Percentiles rank a stretch among this genome's conserved stretches.
phyloP scores from a whole-genome alignment of 1,284 basidiomycete genomes.

The Kalmanozyma brasiliensis region DNA sequence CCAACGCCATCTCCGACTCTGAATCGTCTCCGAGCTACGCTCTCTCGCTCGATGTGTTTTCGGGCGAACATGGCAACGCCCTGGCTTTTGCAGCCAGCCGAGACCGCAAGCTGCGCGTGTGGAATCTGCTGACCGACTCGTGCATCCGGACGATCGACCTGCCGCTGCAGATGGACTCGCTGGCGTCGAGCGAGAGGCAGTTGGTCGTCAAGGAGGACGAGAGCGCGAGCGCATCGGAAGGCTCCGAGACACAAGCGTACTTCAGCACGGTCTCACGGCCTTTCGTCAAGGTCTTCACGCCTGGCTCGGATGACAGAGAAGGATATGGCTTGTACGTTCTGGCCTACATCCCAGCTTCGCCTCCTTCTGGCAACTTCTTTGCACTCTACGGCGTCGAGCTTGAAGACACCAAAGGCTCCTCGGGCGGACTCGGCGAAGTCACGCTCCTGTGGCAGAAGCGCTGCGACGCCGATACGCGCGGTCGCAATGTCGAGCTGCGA shows the following conservation, averaged over 20 bases:
- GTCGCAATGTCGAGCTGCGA: conserved; percentile 58
- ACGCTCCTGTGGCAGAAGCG: conserved; percentile 58
- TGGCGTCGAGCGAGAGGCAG: conserved; percentile 24
- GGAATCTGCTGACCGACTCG: conserved; percentile 61
- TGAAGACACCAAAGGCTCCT: conserved; percentile 50
- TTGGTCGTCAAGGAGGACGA: conserved; percentile 34
- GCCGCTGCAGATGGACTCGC: conserved; percentile 36
- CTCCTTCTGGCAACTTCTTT: conserved; percentile 55
- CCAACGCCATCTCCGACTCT: conserved; percentile 33
- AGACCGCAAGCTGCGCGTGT: conserved; percentile 63
- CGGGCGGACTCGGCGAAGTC: conserved; percentile 57
- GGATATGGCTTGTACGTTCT: conserved; percentile 52
- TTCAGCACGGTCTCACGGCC: conserved; percentile 45
- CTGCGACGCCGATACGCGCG: conserved; percentile 53
- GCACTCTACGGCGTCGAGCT: conserved; percentile 61
- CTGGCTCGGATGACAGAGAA: conserved; percentile 34
- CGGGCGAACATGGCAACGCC: conserved; percentile 36
- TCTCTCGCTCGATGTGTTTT: conserved; percentile 49
- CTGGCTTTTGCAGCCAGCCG: conserved; percentile 58
- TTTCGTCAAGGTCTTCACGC: conserved; percentile 46
- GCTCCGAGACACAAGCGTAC: conserved; percentile 29
- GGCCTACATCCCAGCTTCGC: conserved; percentile 58
- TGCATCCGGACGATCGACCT: conserved; percentile 62
- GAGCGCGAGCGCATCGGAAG: neutral
- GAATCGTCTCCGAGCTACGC: conserved; percentile 48